phyloP scores from a whole-genome alignment of 2,329 filamentous ascomycete species.

The Neofusicoccum cordaticola region DNA sequence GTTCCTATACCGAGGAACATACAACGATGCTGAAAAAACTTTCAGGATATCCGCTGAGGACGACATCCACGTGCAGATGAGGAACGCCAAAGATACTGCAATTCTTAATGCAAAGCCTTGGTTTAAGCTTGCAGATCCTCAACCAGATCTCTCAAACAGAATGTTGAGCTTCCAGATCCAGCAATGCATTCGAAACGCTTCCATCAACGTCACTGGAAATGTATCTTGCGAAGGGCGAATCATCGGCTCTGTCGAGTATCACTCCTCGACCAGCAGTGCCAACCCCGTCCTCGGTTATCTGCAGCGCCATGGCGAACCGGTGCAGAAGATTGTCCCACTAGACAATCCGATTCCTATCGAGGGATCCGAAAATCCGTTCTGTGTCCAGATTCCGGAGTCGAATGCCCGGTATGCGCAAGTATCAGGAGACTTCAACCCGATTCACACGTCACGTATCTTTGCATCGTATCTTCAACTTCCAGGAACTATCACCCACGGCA shows the following conservation, averaged over 20 bases:
- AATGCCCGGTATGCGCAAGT: conserved; percentile 29
- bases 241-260: neutral
- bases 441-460: conserved; percentile 39
- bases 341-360: conserved; percentile 20
- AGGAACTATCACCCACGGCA: conserved; percentile 43
- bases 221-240: neutral
- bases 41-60: neutral
- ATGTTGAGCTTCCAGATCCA: conserved; percentile 20
- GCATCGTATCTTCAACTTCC: conserved; percentile 37
- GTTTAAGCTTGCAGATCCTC: neutral
- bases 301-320: conserved; percentile 21
- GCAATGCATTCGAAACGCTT: neutral
- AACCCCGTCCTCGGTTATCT: conserved; percentile 29
- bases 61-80: neutral
- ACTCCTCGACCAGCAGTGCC: neutral
- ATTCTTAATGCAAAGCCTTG: neutral
- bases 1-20: conserved; percentile 22
- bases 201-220: neutral
- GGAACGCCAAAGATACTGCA: neutral
- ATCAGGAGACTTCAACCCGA: conserved; percentile 43
- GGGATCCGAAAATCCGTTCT: conserved; percentile 18
- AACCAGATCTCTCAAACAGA: conserved; percentile 9
- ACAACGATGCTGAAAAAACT: conserved; percentile 17
- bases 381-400: conserved; percentile 18
- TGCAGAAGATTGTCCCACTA: conserved; percentile 18